Percentiles rank a stretch among this genome's conserved stretches.
Evolutionary conservation across 2,329 filamentous ascomycete species (phyloP).

Genomic region (Neofusicoccum sp.): DNA sequence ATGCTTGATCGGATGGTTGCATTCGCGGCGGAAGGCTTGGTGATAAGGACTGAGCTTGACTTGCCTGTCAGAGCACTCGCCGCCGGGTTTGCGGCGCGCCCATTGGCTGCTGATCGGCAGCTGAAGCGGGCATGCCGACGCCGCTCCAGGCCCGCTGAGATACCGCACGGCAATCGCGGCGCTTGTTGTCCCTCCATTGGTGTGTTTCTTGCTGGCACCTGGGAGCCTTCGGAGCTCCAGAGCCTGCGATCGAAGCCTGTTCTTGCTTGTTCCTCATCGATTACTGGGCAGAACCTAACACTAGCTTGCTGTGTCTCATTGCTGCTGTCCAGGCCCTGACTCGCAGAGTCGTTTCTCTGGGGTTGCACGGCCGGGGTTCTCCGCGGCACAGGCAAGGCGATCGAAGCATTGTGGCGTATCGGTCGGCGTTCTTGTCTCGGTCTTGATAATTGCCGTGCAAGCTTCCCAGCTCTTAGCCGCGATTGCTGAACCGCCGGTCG

Average conservation of each 20-base stretch:
- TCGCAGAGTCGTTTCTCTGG: background rate
- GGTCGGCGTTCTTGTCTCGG: background rate
- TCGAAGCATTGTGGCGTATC: constrained; percentile 15
- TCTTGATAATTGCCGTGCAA: background rate
- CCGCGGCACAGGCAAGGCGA: background rate
- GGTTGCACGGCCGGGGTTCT: constrained; percentile 16
- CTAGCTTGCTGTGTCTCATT: too few species aligned
- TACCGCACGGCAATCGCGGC: background rate
- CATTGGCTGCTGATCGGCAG: constrained; percentile 8
- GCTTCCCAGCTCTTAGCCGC: background rate
- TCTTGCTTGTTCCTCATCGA: too few species aligned
- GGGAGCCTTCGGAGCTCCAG: background rate
- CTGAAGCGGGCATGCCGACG: background rate
- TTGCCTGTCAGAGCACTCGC: constrained; percentile 3
- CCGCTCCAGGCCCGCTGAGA: background rate
- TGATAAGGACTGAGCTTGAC: constrained; percentile 7
- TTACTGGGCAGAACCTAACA: too few species aligned
- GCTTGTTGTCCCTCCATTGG: background rate
- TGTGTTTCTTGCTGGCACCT: background rate
- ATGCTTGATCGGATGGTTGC: background rate
- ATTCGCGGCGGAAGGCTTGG: background rate
- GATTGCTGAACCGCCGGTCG: background rate
- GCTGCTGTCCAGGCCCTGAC: background rate
- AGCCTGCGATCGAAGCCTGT: too few species aligned
- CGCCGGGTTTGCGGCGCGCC: background rate